Evolutionary conservation across 2,329 filamentous ascomycete species (phyloP).

Genomic region (Xylariales sp.): DNA sequence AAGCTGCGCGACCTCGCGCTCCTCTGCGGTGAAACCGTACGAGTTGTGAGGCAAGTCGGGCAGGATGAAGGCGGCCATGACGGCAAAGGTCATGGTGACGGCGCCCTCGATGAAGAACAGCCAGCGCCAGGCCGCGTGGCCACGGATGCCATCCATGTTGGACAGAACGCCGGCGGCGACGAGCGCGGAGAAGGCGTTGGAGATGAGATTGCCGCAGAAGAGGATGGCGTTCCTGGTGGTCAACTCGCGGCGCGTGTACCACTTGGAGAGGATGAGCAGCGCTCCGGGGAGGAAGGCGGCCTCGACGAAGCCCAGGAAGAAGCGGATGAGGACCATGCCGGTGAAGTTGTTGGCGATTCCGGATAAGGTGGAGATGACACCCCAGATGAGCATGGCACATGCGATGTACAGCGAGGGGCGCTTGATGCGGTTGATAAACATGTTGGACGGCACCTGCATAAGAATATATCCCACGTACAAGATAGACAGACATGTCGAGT

Average conservation of each 20-base stretch:
- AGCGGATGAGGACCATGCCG: slow-evolving; percentile 51
- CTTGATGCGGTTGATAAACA: slow-evolving; percentile 48
- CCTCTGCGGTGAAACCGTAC: slow-evolving; percentile 55
- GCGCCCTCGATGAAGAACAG: slow-evolving; percentile 48
- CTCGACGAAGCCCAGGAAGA: slow-evolving; percentile 59
- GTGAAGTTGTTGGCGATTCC: slow-evolving; percentile 48
- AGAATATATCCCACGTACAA: slow-evolving; percentile 64
- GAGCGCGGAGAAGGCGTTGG: slow-evolving; percentile 55
- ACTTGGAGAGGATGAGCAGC: slow-evolving; percentile 59
- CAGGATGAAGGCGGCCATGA: slow-evolving; percentile 42
- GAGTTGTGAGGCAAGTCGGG: slow-evolving; percentile 54
- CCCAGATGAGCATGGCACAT: slow-evolving; percentile 54
- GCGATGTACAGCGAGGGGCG: slow-evolving; percentile 49
- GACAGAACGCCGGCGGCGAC: slow-evolving; percentile 55
- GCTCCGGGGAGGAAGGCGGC: slow-evolving; percentile 63
- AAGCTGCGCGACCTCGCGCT: slow-evolving; percentile 49
- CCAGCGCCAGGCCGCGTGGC: slow-evolving; percentile 57
- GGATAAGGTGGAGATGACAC: slow-evolving; percentile 53
- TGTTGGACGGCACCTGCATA: slow-evolving; percentile 59
- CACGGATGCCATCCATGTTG: slow-evolving; percentile 51
- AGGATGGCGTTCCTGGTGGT: slow-evolving; percentile 51
- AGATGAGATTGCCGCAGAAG: slow-evolving; percentile 56
- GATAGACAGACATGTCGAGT: slow-evolving; percentile 60
- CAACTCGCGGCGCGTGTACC: slow-evolving; percentile 60
- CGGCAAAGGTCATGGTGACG: slow-evolving; percentile 43